Conservation (phyloP, 176 grass and related monocot genomes). For the Avena eriantha region DNA sequence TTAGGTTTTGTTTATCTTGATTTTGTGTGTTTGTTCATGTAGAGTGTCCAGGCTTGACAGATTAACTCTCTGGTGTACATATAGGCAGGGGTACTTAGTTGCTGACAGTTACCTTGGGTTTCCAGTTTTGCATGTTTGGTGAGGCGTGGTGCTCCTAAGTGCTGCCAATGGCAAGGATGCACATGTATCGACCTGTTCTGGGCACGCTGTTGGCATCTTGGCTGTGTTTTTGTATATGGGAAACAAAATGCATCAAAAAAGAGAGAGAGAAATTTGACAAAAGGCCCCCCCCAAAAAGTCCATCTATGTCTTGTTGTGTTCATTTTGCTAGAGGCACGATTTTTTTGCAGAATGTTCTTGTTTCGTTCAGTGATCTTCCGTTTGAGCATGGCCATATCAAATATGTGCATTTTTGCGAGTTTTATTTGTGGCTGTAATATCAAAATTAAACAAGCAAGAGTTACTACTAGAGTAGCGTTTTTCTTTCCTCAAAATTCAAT, state of each 20-base stretch:
- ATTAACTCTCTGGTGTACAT: not conserved
- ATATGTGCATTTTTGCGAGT: not conserved
- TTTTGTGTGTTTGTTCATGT: slow-evolving; percentile 43
- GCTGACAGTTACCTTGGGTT: slow-evolving; percentile 37
- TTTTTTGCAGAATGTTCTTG: not conserved
- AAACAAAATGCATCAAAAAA: slow-evolving; percentile 22
- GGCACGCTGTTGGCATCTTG: not conserved
- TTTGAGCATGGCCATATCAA: not conserved
- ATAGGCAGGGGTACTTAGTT: slow-evolving; percentile 25
- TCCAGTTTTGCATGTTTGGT: not conserved
- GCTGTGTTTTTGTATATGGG: slow-evolving; percentile 23
- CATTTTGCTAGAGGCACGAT: not conserved
- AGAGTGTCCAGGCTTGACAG: not conserved
- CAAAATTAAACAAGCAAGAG: not conserved
- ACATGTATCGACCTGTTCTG: slow-evolving; percentile 32
- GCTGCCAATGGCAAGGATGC: slow-evolving; percentile 57
- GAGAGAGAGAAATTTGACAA: not conserved
- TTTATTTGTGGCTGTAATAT: not conserved
- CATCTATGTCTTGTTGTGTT: not conserved
- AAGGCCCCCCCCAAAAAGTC: not conserved
- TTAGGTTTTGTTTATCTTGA: not conserved
- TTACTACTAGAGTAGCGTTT: not conserved
- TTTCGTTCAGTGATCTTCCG: not conserved
- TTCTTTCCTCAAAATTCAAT: not conserved
- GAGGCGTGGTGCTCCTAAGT: slow-evolving; percentile 47